Base-by-base conservation (phyloP, 305 asterid species). In the Petunia hybrid region DNA sequence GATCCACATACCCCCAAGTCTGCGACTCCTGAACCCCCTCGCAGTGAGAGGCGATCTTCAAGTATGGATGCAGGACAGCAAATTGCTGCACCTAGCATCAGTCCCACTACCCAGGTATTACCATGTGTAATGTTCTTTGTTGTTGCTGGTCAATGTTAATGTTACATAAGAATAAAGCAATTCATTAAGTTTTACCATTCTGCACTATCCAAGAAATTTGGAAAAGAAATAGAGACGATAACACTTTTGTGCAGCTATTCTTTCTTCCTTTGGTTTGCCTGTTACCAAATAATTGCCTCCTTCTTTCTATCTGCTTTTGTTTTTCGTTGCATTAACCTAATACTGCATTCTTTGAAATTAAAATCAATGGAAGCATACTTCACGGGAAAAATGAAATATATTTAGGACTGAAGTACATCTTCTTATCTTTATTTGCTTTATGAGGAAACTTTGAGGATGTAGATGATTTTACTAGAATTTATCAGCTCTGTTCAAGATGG, bases 1-100 rank as follows among this genome's bases (percentile, higher is more conserved):
- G 98, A 93, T 77, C 98, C 98, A 1, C 85, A 89, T 76, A 95
- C 98, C 51, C 99, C 99, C 38, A 92, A 89, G 85, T 88, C 90
- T 6, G 91, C 76, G 68, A 88, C 91, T 80, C 97, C 98, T 39
- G 98, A 91, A 42, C 97, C 93, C 76, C 89, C 91, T 77, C 89
- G 87, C 51, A 62, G 86, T 22, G 98, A 87, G 84, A 88, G 84
- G 78, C 82, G 83, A 41, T 46, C 68, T 77, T 80, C 84, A 14
- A 82, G 60, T 76, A 36, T 8, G 39, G 91, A 82, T 82, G 35
- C 74, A 0, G 85, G 70, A 48, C 88, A 85, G 56, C 92, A 84
- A 77, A 22, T 85, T 71, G 14, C 77, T 3, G 70, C 80, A 78
- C 85, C 87, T 42, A 43, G 4, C 42, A 79, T 76, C 78, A 63